A percentile compares a stretch with the other conserved stretches of the same genome.
Conservation (phyloP, 176 grass and related monocot species). For the Carex cristatella region DNA sequence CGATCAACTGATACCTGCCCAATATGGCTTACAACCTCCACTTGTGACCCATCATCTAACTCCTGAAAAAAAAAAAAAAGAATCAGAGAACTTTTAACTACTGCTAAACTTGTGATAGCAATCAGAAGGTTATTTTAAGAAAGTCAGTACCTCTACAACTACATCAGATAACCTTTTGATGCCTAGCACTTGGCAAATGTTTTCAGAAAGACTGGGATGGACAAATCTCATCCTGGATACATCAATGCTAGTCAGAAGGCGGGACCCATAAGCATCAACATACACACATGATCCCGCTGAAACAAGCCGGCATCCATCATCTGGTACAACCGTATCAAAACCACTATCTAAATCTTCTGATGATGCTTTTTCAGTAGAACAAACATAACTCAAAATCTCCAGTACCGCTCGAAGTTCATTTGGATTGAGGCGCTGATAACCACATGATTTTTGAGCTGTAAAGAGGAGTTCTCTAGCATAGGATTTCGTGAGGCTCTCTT, state of each 20-base stretch:
- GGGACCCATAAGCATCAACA: constrained; percentile 74
- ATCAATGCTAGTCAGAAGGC: constrained; percentile 66
- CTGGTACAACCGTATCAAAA: constrained; percentile 80
- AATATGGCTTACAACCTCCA: constrained; percentile 65
- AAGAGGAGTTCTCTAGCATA: constrained; percentile 88
- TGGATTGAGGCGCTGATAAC: constrained; percentile 89
- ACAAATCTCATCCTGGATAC: constrained; percentile 80
- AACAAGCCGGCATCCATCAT: constrained; percentile 97
- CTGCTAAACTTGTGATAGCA: not conserved
- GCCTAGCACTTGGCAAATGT: constrained; percentile 52
- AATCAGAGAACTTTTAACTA: not conserved
- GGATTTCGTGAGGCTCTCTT: constrained; percentile 66
- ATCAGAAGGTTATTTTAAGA: not conserved
- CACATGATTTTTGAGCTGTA: constrained; percentile 83
- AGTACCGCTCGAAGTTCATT: constrained; percentile 92
- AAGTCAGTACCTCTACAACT: constrained; percentile 65
- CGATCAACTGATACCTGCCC: constrained; percentile 44
- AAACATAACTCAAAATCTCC: constrained; percentile 84
- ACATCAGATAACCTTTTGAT: constrained; percentile 81
- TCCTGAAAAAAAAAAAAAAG: constrained; percentile 43
- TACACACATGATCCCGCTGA: constrained; percentile 78
- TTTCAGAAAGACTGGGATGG: constrained; percentile 81
- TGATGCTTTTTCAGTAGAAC: constrained; percentile 46
- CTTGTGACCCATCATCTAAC: constrained; percentile 52
- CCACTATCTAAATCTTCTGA: constrained; percentile 36